phyloP scores from a whole-genome alignment of 1,284 basidiomycete genomes.

The Porodaedalea pini region DNA sequence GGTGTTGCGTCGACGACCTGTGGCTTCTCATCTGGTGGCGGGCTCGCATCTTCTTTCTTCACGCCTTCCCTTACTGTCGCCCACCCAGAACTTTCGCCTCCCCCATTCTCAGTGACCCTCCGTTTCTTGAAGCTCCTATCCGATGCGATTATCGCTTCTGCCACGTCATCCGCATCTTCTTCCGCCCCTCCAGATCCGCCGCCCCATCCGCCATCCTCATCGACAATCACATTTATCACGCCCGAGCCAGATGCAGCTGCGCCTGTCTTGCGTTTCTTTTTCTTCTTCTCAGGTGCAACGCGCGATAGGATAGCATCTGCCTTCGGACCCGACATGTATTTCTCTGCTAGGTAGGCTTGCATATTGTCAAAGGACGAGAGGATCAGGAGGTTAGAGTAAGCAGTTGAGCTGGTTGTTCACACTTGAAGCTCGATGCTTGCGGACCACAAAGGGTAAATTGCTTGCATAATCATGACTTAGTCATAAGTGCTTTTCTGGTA shows the following conservation, averaged over 20 bases:
- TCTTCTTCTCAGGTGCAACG: constrained; percentile 55
- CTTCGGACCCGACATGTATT: constrained; percentile 96
- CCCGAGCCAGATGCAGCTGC: constrained; percentile 38
- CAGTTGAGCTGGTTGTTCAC: no score
- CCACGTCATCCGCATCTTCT: constrained; percentile 49
- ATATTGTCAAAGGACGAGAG: constrained; percentile 30
- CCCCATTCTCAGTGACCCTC: constrained; percentile 30
- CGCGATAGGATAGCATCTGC: constrained; percentile 90
- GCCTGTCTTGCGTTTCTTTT: constrained; percentile 68
- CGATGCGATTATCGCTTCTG: constrained; percentile 59
- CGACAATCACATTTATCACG: constrained; percentile 28
- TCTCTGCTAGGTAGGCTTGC: constrained; percentile 75
- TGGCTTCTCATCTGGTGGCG: constrained; percentile 69
- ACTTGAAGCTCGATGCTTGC: no score
- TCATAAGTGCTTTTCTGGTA: no score
- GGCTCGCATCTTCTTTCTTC: constrained; percentile 46
- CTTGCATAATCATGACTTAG: no score
- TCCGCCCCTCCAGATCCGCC: constrained; percentile 31
- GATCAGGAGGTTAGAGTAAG: no score
- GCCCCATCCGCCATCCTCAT: constrained; percentile 71
- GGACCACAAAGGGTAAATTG: no score
- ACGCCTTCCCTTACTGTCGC: constrained; percentile 47
- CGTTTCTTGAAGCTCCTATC: constrained; percentile 79
- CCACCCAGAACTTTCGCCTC: constrained; percentile 54
- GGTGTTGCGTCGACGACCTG: constrained; percentile 53